Conservation (phyloP, 2,329 filamentous ascomycete genomes). For the Xylariaceae sp. region DNA sequence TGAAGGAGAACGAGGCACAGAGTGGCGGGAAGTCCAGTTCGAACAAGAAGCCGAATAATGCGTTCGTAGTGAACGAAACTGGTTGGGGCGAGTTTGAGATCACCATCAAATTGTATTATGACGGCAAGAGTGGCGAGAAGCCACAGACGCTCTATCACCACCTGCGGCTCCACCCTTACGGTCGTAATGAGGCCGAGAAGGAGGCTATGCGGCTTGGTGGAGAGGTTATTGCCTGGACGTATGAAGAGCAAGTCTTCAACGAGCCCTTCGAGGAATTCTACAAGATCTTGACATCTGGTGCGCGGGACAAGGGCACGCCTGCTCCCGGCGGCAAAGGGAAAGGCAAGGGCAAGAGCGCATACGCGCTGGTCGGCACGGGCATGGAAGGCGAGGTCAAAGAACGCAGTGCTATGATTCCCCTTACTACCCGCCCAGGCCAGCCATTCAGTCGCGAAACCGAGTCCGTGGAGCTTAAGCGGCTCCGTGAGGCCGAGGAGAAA, state of each 20-base stretch:
- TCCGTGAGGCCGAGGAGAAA: slow-evolving; percentile 59
- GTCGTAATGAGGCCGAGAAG: slow-evolving; percentile 70
- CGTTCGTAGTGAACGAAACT: slow-evolving; percentile 81
- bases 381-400: slow-evolving; percentile 42
- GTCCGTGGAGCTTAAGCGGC: slow-evolving; percentile 54
- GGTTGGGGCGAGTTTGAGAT: slow-evolving; percentile 99
- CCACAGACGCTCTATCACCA: slow-evolving; percentile 94
- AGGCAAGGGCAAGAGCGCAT: slow-evolving; percentile 45
- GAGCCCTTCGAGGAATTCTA: slow-evolving; percentile 92
- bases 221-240: slow-evolving; percentile 71
- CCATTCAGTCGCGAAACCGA: slow-evolving; percentile 71
- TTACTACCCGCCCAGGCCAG: slow-evolving; percentile 58
- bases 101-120: slow-evolving; percentile 90
- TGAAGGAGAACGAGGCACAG: slow-evolving; percentile 28
- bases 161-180: slow-evolving; percentile 85
- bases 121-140: slow-evolving; percentile 82
- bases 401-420: slow-evolving; percentile 70
- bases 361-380: slow-evolving; percentile 5
- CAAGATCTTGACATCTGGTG: slow-evolving; percentile 73
- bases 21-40: slow-evolving; percentile 26
- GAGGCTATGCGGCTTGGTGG: slow-evolving; percentile 55
- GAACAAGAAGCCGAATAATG: slow-evolving; percentile 43
- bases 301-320: slow-evolving; percentile 46
- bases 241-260: slow-evolving; percentile 96
- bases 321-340: slow-evolving; percentile 46